Conservation (phyloP, 768 basidiomycete species). For the Hypsizygus marmoreus region DNA sequence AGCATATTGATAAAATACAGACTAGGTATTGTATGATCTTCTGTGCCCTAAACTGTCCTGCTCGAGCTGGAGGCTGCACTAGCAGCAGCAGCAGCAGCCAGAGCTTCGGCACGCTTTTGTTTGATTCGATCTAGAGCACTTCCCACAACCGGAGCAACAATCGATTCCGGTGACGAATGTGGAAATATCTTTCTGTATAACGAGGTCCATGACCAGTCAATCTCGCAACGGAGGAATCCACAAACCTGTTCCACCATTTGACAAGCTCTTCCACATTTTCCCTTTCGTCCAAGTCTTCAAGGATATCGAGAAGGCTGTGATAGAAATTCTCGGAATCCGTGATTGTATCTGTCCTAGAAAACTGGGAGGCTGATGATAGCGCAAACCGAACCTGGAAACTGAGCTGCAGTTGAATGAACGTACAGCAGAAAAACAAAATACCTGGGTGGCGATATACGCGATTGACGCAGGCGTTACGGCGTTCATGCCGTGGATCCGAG, state of each 20-base stretch:
- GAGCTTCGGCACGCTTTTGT: neutral
- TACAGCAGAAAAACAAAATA: no score
- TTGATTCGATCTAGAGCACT: conserved; percentile 3
- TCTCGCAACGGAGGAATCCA: neutral
- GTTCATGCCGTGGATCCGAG: no score
- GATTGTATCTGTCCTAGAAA: conserved; percentile 1
- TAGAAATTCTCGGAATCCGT: conserved; percentile 7
- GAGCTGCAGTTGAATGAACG: neutral
- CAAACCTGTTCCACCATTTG: conserved; percentile 4
- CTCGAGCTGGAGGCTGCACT: no score
- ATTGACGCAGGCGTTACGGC: no score
- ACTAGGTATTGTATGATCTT: no score
- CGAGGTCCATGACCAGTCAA: neutral
- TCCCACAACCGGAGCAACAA: neutral
- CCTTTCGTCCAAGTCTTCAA: neutral
- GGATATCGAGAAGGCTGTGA: conserved; percentile 1
- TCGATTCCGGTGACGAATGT: neutral
- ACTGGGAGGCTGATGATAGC: conserved; percentile 1
- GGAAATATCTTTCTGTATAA: conserved; percentile 4
- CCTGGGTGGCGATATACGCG: no score
- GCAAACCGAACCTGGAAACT: conserved; percentile 5
- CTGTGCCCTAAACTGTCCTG: no score
- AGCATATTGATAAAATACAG: no score
- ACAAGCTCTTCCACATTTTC: neutral
- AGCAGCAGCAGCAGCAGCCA: no score